Evolutionary conservation across 2,329 filamentous ascomycete genomes (phyloP).

Genomic region (Cercospora sojina): DNA sequence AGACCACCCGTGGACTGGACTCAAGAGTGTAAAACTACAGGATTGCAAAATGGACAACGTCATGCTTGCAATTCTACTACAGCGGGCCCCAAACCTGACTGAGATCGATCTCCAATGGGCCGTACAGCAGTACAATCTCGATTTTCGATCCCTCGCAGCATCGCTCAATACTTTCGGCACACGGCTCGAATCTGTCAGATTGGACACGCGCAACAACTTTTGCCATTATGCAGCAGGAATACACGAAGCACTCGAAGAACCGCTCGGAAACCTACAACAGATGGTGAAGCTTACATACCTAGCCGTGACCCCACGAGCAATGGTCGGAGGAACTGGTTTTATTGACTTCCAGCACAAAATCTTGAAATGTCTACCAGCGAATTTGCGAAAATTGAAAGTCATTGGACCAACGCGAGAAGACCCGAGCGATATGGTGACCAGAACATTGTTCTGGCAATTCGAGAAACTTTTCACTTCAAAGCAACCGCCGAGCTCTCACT

Average conservation of each 20-base stretch:
- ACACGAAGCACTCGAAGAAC: slow-evolving; percentile 8
- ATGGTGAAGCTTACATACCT: slow-evolving; percentile 3
- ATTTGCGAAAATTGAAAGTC: neutral
- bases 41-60: slow-evolving; percentile 15
- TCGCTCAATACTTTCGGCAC: slow-evolving; percentile 10
- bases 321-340: neutral
- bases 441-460: neutral
- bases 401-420: slow-evolving; percentile 10
- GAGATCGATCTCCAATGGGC: slow-evolving; percentile 13
- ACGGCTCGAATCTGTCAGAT: slow-evolving; percentile 4
- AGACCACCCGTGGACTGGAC: slow-evolving; percentile 12
- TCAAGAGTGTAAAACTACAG: slow-evolving; percentile 7
- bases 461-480: neutral
- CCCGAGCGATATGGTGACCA: neutral
- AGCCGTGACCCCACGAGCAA: slow-evolving; percentile 8
- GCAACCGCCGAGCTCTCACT: neutral
- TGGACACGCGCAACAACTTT: slow-evolving; percentile 14
- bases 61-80: slow-evolving; percentile 7
- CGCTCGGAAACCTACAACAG: slow-evolving; percentile 3
- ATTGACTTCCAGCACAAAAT: neutral
- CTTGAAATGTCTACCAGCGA: neutral
- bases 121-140: slow-evolving; percentile 8
- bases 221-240: slow-evolving; percentile 1
- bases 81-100: slow-evolving; percentile 13
- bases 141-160: slow-evolving; percentile 8